Percentiles rank a stretch among this genome's conserved stretches.
Evolutionary conservation across 2,329 filamentous ascomycete species (phyloP).

Genomic region (Colletotrichum musae): DNA sequence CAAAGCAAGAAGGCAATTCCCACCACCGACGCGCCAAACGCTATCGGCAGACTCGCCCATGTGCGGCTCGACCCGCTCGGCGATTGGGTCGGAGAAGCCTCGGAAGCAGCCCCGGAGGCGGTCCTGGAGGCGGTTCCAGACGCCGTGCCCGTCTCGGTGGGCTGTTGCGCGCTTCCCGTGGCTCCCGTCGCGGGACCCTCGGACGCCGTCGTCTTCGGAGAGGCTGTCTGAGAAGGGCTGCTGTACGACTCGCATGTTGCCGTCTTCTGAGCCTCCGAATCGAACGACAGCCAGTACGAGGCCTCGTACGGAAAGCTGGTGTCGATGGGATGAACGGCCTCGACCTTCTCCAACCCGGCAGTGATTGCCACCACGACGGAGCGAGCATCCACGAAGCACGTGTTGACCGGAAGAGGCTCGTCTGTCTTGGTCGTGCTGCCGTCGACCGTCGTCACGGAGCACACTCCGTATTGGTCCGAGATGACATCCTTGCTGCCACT

Average conservation of each 20-base stretch:
- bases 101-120: not conserved
- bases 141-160: constrained; percentile 16
- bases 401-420: constrained; percentile 11
- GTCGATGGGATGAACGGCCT: constrained; percentile 14
- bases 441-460: constrained; percentile 25
- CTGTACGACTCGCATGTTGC: constrained; percentile 18
- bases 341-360: constrained; percentile 27
- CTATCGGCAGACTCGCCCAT: not conserved
- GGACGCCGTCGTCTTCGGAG: not conserved
- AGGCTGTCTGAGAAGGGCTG: constrained; percentile 13
- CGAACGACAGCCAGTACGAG: constrained; percentile 10
- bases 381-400: constrained; percentile 28
- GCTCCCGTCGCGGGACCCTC: not conserved
- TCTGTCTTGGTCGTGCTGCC: not conserved
- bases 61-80: constrained; percentile 12
- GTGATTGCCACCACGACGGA: constrained; percentile 30
- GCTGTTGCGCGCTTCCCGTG: not conserved
- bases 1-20: constrained; percentile 8
- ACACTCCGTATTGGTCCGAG: constrained; percentile 18
- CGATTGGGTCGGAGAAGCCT: constrained; percentile 10
- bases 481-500: constrained; percentile 2
- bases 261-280: not conserved
- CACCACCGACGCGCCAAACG: constrained; percentile 1
- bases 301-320: not conserved
- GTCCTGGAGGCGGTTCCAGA: constrained; percentile 1